Percentiles rank a stretch among this genome's conserved stretches.
Conservation (phyloP, 2,329 filamentous ascomycete species). For the Lasiodiplodia sp. region DNA sequence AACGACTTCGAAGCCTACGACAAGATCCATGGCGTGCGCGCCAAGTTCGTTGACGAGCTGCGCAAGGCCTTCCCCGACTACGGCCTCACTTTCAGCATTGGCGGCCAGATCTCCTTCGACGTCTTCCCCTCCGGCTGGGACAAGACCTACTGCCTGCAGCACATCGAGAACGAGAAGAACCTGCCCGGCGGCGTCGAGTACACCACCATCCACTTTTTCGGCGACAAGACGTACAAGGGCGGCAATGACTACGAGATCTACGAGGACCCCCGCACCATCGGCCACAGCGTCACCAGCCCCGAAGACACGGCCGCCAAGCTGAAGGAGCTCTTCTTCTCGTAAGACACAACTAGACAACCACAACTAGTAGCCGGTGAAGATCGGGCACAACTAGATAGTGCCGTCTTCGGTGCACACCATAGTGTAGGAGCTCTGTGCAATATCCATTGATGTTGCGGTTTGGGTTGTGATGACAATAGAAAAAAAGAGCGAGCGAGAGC, state of each 20-base stretch:
- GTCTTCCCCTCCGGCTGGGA: conserved; percentile 98
- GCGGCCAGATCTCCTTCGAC: conserved; percentile 97
- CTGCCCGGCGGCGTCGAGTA: conserved; percentile 74
- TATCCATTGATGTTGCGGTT: no score
- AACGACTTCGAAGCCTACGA: conserved; percentile 85
- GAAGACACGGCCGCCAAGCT: conserved; percentile 82
- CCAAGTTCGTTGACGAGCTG: conserved; percentile 77
- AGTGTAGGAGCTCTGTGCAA: no score
- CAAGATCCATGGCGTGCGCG: conserved; percentile 75
- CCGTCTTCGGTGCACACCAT: no score
- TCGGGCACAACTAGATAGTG: no score
- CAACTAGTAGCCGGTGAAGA: no score
- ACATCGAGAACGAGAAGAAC: conserved; percentile 80
- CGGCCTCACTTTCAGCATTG: conserved; percentile 92
- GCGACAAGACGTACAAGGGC: conserved; percentile 89
- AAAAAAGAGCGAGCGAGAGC: no score
- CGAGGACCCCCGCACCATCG: conserved; percentile 78
- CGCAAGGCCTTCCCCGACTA: conserved; percentile 83
- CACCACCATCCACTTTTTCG: conserved; percentile 95
- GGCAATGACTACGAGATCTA: conserved; percentile 98
- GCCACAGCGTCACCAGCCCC: conserved; percentile 82
- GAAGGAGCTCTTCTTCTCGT: conserved; percentile 73
- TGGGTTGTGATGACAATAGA: no score
- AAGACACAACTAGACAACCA: no score
- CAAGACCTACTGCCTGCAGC: conserved; percentile 94